Evolutionary conservation across 352 stramenopile genomes (phyloP).

Genomic region (Paralagenidium karlingii): DNA sequence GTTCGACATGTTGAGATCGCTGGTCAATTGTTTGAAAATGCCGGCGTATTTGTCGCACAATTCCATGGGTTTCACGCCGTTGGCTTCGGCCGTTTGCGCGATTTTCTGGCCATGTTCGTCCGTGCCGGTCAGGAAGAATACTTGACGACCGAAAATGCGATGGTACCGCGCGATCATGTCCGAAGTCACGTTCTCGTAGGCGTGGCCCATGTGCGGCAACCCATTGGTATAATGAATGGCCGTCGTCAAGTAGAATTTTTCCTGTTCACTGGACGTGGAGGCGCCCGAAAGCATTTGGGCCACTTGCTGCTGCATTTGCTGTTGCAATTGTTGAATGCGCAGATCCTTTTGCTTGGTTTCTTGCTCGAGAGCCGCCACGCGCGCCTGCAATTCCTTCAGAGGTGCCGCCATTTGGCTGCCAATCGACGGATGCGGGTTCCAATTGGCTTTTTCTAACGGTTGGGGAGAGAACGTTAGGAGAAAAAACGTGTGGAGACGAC

Average conservation of each 20-base stretch:
- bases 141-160: conserved; percentile 72
- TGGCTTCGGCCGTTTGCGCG: conserved; percentile 90
- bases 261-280: conserved; percentile 16
- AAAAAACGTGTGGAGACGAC: too few species aligned
- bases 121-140: conserved; percentile 82
- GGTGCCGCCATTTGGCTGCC: conserved; percentile 6
- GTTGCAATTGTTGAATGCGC: conserved; percentile 11
- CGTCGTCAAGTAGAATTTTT: conserved; percentile 96
- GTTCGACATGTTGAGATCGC: conserved; percentile 81
- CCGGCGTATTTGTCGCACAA: conserved; percentile 93
- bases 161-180: conserved; percentile 97
- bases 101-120: conserved; percentile 99
- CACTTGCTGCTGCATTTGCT: conserved; percentile 21
- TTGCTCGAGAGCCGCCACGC: conserved; percentile 29
- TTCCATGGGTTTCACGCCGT: conserved; percentile 86
- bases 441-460: too few species aligned
- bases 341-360: conserved; percentile 13
- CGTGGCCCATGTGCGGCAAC: conserved; percentile 96
- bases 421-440: too few species aligned
- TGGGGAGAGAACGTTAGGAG: too few species aligned
- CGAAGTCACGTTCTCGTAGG: conserved; percentile 95
- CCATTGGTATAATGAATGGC: conserved; percentile 99
- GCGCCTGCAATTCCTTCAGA: conserved; percentile 14
- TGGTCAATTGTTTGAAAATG: conserved; percentile 80
- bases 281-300: conserved; percentile 23